Percentiles rank a stretch among this genome's conserved stretches.
Evolutionary conservation across 2,329 filamentous ascomycete species (phyloP).

Genomic region (Sporothrix luriei): DNA sequence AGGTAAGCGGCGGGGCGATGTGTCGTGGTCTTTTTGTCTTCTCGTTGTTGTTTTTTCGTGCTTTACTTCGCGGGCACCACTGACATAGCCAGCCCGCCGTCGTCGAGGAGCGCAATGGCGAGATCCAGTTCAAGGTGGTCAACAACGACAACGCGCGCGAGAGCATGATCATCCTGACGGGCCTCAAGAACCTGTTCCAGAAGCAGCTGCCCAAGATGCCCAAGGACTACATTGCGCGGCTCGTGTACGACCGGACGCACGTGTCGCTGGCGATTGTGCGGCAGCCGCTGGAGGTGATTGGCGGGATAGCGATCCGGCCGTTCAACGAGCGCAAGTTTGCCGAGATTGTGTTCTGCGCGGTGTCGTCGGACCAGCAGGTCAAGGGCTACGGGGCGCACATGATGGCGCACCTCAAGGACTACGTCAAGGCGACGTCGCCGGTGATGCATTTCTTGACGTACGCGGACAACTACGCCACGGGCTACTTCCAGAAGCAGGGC

Average conservation of each 20-base stretch:
- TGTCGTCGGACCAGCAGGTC: constrained; percentile 96
- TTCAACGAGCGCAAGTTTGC: constrained; percentile 92
- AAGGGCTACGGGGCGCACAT: constrained; percentile 97
- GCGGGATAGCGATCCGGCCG: constrained; percentile 92
- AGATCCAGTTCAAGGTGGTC: constrained; percentile 96
- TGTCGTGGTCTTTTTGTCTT: no score
- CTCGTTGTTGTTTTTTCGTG: no score
- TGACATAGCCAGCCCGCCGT: constrained; percentile 65
- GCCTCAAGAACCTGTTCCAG: constrained; percentile 96
- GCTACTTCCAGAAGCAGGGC: constrained; percentile 98
- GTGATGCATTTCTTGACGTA: constrained; percentile 99
- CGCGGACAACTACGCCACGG: constrained; percentile 97
- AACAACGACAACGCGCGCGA: constrained; percentile 92
- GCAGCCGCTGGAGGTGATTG: constrained; percentile 91
- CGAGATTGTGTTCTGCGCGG: constrained; percentile 98
- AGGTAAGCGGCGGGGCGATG: constrained; percentile 52
- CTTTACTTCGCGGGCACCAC: not conserved
- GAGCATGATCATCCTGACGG: constrained; percentile 90
- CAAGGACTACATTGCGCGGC: constrained; percentile 95
- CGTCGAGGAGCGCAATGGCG: constrained; percentile 87
- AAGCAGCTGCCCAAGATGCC: constrained; percentile 99
- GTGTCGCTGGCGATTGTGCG: constrained; percentile 97
- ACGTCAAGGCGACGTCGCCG: constrained; percentile 92
- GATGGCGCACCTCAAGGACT: constrained; percentile 97
- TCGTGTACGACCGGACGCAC: constrained; percentile 97